Percentiles rank a stretch among this genome's conserved stretches.
Evolutionary conservation across 1,139 yeast species (phyloP).

Genomic region (Debaryomyces subglobosus): DNA sequence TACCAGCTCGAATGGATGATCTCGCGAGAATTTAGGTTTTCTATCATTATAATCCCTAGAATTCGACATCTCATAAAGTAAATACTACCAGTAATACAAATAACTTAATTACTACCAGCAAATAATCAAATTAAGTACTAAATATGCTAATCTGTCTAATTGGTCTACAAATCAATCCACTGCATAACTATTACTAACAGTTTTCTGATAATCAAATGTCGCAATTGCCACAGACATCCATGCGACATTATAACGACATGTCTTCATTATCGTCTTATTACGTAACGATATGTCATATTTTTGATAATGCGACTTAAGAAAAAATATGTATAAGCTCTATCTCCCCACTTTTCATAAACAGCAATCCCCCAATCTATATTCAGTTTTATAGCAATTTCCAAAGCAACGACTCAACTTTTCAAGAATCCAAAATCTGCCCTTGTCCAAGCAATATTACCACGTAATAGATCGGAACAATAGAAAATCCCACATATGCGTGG

Average conservation of each 20-base stretch:
- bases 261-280: background rate
- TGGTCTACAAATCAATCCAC: background rate
- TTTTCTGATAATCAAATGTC: constrained; percentile 6
- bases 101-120: background rate
- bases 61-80: constrained; percentile 3
- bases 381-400: background rate
- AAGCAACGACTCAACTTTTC: background rate
- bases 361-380: constrained; percentile 1
- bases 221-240: constrained; percentile 7
- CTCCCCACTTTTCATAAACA: background rate
- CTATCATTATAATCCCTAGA: background rate
- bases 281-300: background rate
- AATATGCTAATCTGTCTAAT: background rate
- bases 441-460: background rate
- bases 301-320: background rate
- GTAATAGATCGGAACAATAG: background rate
- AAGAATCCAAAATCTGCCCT: background rate
- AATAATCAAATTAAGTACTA: background rate
- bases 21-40: constrained; percentile 3
- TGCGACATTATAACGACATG: background rate
- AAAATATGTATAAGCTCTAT: background rate
- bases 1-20: constrained; percentile 7
- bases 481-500: background rate
- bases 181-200: background rate
- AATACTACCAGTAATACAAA: background rate